Conservation (phyloP, 1,284 basidiomycete genomes). For the Pseudozyma thailandica region DNA sequence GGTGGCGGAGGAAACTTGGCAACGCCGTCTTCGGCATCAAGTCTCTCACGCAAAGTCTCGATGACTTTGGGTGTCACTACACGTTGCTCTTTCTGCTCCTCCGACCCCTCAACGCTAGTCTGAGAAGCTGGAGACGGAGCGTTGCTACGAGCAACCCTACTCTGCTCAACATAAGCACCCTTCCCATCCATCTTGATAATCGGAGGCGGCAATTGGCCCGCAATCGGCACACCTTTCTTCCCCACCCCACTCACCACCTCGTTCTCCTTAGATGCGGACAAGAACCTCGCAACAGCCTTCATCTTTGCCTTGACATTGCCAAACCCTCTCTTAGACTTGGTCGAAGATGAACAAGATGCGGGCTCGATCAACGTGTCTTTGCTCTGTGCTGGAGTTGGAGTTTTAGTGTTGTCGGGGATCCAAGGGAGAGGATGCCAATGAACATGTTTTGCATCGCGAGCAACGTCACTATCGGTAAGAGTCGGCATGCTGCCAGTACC, state of each 20-base stretch:
- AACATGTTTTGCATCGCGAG: slow-evolving; percentile 24
- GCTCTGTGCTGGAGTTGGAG: slow-evolving; percentile 7
- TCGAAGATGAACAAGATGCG: slow-evolving; percentile 1
- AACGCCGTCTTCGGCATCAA: slow-evolving; percentile 2
- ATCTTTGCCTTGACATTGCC: slow-evolving; percentile 31
- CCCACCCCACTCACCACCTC: neutral
- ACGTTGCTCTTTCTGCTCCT: neutral
- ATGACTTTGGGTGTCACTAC: neutral
- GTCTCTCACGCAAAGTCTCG: slow-evolving; percentile 18
- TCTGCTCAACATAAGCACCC: neutral
- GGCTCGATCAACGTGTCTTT: slow-evolving; percentile 18
- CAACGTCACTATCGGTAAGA: slow-evolving; percentile 32
- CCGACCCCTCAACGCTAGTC: neutral
- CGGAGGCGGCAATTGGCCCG: slow-evolving; percentile 1
- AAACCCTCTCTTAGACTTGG: slow-evolving; percentile 9
- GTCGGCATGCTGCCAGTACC: slow-evolving; percentile 3
- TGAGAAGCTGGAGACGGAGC: neutral
- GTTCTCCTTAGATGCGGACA: slow-evolving; percentile 11
- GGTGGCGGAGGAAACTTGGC: slow-evolving; percentile 13
- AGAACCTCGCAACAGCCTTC: slow-evolving; percentile 18
- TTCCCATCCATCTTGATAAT: neutral
- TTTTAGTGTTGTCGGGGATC: slow-evolving; percentile 8
- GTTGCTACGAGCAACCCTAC: neutral
- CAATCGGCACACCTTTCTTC: slow-evolving; percentile 10
- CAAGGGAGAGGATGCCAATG: slow-evolving; percentile 20